Conservation (phyloP, 805 yeast species). For the Suhomyces xylopsoci region DNA sequence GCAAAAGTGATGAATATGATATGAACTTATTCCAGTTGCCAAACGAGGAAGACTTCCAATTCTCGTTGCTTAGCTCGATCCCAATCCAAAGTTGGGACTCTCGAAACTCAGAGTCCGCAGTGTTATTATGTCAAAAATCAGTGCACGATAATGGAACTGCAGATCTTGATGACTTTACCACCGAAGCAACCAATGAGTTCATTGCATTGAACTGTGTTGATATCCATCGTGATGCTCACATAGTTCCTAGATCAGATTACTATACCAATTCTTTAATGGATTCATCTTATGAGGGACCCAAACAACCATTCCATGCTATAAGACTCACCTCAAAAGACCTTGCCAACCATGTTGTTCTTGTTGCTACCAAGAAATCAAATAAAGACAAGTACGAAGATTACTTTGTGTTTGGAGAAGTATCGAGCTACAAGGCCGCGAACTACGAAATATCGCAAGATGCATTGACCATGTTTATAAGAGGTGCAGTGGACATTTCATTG, state of each 20-base stretch:
- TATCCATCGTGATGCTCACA: conserved; percentile 29
- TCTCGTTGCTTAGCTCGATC: conserved; percentile 20
- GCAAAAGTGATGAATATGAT: not conserved
- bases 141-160: conserved; percentile 5
- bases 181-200: conserved; percentile 31
- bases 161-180: conserved; percentile 35
- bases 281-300: conserved; percentile 54
- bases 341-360: conserved; percentile 46
- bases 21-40: conserved; percentile 7
- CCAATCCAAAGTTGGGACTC: conserved; percentile 6
- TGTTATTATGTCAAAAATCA: conserved; percentile 20
- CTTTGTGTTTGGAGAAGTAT: conserved; percentile 38
- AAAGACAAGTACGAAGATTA: conserved; percentile 16
- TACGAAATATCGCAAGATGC: conserved; percentile 27
- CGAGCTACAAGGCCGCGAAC: conserved; percentile 19
- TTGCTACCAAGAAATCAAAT: conserved; percentile 39
- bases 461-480: conserved; percentile 35
- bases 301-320: conserved; percentile 48
- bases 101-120: conserved; percentile 11
- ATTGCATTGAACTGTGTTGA: conserved; percentile 47
- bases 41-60: conserved; percentile 4
- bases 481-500: conserved; percentile 40
- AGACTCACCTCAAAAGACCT: conserved; percentile 40
- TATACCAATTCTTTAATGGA: conserved; percentile 39
- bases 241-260: conserved; percentile 51